Evolutionary conservation across 2,329 filamentous ascomycete species (phyloP).

Genomic region (Rutstroemia sp.): DNA sequence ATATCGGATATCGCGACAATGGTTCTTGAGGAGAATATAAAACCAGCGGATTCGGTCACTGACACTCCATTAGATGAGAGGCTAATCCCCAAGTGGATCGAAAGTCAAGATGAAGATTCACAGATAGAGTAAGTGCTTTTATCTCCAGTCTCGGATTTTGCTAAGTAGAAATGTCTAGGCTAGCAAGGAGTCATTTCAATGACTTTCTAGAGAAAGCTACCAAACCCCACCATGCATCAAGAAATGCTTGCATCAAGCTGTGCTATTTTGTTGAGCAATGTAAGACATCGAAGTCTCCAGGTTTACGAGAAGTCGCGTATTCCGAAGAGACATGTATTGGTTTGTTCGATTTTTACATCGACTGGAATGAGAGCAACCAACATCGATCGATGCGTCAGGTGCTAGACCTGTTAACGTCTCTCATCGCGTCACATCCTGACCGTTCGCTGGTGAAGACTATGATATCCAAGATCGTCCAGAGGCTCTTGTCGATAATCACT

Average conservation of each 20-base stretch:
- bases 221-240: slow-evolving; percentile 47
- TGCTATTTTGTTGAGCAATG: slow-evolving; percentile 56
- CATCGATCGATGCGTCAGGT: slow-evolving; percentile 57
- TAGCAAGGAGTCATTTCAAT: slow-evolving; percentile 18
- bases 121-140: slow-evolving; percentile 32
- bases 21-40: background rate
- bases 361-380: slow-evolving; percentile 60
- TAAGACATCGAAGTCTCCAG: slow-evolving; percentile 39
- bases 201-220: slow-evolving; percentile 23
- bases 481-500: slow-evolving; percentile 51
- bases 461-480: slow-evolving; percentile 41
- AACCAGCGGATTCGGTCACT: background rate
- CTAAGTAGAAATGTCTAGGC: slow-evolving; percentile 11
- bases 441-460: slow-evolving; percentile 34
- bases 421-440: slow-evolving; percentile 44
- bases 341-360: slow-evolving; percentile 56
- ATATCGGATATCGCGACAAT: background rate
- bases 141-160: slow-evolving; percentile 5
- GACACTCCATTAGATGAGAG: slow-evolving; percentile 18
- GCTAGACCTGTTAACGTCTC: slow-evolving; percentile 47
- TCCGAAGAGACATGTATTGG: slow-evolving; percentile 39
- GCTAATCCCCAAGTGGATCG: slow-evolving; percentile 35
- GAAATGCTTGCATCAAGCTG: slow-evolving; percentile 51
- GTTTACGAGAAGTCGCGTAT: slow-evolving; percentile 44
- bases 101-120: slow-evolving; percentile 30